Evolutionary conservation across 225 moss, liverwort and hornwort species (phyloP), one percentile per base, ranked within the genome.

Genomic region (Sphagnum tenellum): DNA sequence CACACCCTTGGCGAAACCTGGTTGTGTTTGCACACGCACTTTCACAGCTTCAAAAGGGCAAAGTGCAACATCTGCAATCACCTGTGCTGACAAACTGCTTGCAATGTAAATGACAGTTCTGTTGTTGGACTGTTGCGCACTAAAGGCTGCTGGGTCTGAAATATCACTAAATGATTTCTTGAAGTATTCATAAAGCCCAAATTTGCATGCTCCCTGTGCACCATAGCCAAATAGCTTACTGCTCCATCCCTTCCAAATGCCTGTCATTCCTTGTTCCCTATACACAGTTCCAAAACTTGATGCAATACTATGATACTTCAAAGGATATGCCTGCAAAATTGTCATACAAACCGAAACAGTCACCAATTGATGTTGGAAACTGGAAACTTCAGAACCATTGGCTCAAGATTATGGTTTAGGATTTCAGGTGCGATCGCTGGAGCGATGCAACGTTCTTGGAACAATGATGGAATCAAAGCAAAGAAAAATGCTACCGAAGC

Each of bases 1-100:
- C 61, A 95, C 62, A 64, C 95, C 95, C 66, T 79, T 89, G 0
- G 86, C 95, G 56, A 82, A 88, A 46, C 84, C 88, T 29, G 79
- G 79, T 54, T 76, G 73, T 58, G 82, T 88, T 75, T 95, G 95
- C 49, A 95, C 89, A 5, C 86, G 79, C 61, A 95, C 91, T 79
- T 95, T 95, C n/a, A 90, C 69, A 45, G 95, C 88, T 64, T 95
- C 95, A 68, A 95, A 95, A 3, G 95, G 95, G 70, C 91, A 92
- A 70, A 95, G 73, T 5, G 82, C 81, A 6, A 84, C 67, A 50
- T 95, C 95, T 44, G 95, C 95, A 59, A 95, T 91, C 12, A 79
- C 64, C 74, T 89, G 81, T 52, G 91, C 91, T 48, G 91, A 89
- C 67, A 84, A 81, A 74, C 95, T 89, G 69, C 84, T 74, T 6